Evolutionary conservation across 192 early-diverging fungal genomes (phyloP), one percentile per base, ranked within the genome.

Genomic region (Podila epigama): DNA sequence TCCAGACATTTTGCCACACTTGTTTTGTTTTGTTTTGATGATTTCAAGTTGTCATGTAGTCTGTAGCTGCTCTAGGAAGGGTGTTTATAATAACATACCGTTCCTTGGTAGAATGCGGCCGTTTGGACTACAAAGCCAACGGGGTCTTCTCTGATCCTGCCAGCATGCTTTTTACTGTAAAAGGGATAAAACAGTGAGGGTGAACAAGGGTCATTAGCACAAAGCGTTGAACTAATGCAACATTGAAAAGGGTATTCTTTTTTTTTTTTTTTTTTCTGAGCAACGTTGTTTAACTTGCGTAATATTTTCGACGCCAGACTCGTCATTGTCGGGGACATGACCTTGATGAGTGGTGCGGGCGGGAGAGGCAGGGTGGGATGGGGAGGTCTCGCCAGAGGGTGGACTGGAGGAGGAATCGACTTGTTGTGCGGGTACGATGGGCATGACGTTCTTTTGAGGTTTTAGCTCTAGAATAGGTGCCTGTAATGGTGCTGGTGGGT

Each of bases 51-150:
- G n/a, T n/a, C n/a, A n/a, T n/a, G n/a, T n/a, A n/a, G n/a, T n/a
- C n/a, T n/a, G n/a, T n/a, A n/a, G n/a, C n/a, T n/a, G n/a, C n/a
- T n/a, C n/a, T n/a, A n/a, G n/a, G n/a, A n/a, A n/a, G n/a, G n/a
- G n/a, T n/a, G n/a, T n/a, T n/a, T n/a, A 8, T 20, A 48, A n/a
- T 20, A 31, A 84, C 83, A 53, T 85, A 86, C 87, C 42, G 83
- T 83, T 60, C 87, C 87, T 59, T 87, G 83, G 44, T 85, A 86
- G 42, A 84, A 87, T 9, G 81, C 67, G 18, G 84, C 84, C 15
- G 86, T 65, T 55, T 84, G 83, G 9, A 92, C 70, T 58, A 92
- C 88, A 72, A 90, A 92, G 15, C 86, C 90, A 27, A 93, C 79
- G 7, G 92, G 92, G 79, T 93, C 90, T 39, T 88, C 82, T 56